Evolutionary conservation across 495 filamentous ascomycete species (phyloP).

Genomic region (Baudoinia panamericana): DNA sequence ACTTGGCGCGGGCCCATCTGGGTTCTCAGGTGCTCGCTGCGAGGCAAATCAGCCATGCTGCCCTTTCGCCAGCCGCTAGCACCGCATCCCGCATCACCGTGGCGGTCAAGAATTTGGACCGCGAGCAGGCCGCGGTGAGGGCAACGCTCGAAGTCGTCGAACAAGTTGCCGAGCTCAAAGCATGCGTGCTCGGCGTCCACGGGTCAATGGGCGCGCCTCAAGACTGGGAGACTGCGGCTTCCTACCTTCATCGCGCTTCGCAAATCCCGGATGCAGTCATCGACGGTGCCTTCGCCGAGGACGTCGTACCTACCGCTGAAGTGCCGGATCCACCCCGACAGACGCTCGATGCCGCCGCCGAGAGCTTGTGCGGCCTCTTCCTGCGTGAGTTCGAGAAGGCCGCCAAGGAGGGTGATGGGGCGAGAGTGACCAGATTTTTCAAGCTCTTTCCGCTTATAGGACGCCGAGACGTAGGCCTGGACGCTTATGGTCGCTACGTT

Average conservation of each 20-base stretch:
- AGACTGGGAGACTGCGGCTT: conserved; percentile 95
- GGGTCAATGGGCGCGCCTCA: conserved; percentile 95
- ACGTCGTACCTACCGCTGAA: conserved; percentile 88
- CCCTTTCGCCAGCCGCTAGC: conserved; percentile 69
- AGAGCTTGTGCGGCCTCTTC: conserved; percentile 78
- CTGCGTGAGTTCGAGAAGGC: conserved; percentile 91
- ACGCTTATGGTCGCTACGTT: conserved; percentile 90
- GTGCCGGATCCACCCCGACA: conserved; percentile 82
- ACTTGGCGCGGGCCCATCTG: conserved; percentile 75
- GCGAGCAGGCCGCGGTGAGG: conserved; percentile 80
- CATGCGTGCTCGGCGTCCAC: conserved; percentile 87
- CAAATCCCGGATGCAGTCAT: conserved; percentile 68
- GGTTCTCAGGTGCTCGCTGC: conserved; percentile 79
- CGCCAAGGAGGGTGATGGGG: conserved; percentile 67
- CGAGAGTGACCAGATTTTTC: conserved; percentile 88
- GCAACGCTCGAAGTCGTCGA: conserved; percentile 85
- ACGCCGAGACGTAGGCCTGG: conserved; percentile 72
- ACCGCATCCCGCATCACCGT: conserved; percentile 78
- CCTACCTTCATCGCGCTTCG: conserved; percentile 69
- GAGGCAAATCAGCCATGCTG: conserved; percentile 68
- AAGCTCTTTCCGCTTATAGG: conserved; percentile 95
- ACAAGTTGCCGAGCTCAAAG: conserved; percentile 89
- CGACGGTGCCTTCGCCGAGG: conserved; percentile 74
- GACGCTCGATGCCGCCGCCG: conserved; percentile 74
- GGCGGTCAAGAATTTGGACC: conserved; percentile 72